These are phyloP conservation scores for Verbena officinalis DNA, from an alignment of 257 asterid genomes.

Conservation along the genomic window DNA sequence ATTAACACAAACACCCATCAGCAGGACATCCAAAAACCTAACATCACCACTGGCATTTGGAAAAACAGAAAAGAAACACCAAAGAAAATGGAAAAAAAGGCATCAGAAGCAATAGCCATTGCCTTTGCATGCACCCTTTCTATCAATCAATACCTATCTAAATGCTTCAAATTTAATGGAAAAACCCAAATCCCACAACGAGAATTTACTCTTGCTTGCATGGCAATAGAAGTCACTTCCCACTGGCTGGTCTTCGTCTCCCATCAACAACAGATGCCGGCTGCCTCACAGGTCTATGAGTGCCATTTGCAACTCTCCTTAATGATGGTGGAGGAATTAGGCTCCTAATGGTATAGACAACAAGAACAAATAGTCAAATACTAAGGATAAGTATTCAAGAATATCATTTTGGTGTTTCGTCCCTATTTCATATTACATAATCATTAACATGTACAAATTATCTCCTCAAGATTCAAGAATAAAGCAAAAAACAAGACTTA, in stretches of 20 bases:
- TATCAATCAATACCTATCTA: slow-evolving; percentile 37
- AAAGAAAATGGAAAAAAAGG: slow-evolving; percentile 11
- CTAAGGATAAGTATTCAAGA: background rate
- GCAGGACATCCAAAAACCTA: slow-evolving; percentile 39
- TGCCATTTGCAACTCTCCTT: slow-evolving; percentile 52
- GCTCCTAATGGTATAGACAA: slow-evolving; percentile 46
- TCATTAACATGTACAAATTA: too few relatives aligned
- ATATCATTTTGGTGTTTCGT: too few relatives aligned
- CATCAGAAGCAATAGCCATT: slow-evolving; percentile 26
- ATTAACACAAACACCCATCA: slow-evolving; percentile 38
- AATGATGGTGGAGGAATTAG: slow-evolving; percentile 58
- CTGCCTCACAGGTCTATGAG: slow-evolving; percentile 46
- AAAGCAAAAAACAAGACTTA: background rate
- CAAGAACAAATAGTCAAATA: background rate
- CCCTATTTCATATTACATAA: too few relatives aligned
- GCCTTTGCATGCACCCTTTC: slow-evolving; percentile 17
- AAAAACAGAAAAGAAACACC: slow-evolving; percentile 4
- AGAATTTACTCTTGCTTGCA: slow-evolving; percentile 15
- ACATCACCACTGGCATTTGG: slow-evolving; percentile 38
- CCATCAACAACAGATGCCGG: slow-evolving; percentile 40
- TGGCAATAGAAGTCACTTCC: slow-evolving; percentile 44
- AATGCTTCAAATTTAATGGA: slow-evolving; percentile 25
- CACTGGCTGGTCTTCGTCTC: slow-evolving; percentile 51
- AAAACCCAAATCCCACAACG: slow-evolving; percentile 23
- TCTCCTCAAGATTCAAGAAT: background rate